Conservation (phyloP, 106 monocot genomes). For the Acorus calamus region DNA sequence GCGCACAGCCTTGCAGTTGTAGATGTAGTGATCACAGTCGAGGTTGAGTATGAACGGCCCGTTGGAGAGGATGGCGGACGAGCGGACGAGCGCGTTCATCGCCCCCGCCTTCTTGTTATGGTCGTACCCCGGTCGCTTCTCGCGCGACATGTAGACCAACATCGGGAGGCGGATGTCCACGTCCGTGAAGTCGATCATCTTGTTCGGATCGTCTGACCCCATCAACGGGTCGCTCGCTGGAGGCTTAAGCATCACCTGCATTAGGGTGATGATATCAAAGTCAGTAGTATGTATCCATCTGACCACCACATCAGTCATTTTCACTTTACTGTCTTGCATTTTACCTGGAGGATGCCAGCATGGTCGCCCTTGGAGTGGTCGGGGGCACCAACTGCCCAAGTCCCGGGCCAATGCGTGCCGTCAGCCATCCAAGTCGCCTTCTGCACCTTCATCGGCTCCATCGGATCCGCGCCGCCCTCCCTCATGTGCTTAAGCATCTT, state of each 20-base stretch:
- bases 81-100: constrained; percentile 85
- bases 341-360: constrained; percentile 71
- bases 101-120: constrained; percentile 98
- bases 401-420: constrained; percentile 81
- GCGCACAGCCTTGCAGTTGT: constrained; percentile 66
- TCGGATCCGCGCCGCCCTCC: constrained; percentile 22
- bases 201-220: constrained; percentile 48
- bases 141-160: constrained; percentile 81
- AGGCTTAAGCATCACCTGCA: constrained; percentile 62
- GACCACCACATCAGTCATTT: too few species aligned
- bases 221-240: constrained; percentile 35
- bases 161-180: constrained; percentile 66
- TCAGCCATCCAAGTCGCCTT: constrained; percentile 95
- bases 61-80: constrained; percentile 89
- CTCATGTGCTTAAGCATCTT: constrained; percentile 41
- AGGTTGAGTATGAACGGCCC: constrained; percentile 96
- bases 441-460: constrained; percentile 13
- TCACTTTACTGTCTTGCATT: too few species aligned
- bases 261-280: too few species aligned
- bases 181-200: constrained; percentile 62
- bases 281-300: too few species aligned
- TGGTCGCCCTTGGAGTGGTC: constrained; percentile 85
- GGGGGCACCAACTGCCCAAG: constrained; percentile 39
- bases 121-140: constrained; percentile 77
- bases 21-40: constrained; percentile 96